Evolutionary conservation across 2,329 filamentous ascomycete genomes (phyloP), one percentile per base, ranked within the genome.

Genomic region (Lasiodiplodia sp.): DNA sequence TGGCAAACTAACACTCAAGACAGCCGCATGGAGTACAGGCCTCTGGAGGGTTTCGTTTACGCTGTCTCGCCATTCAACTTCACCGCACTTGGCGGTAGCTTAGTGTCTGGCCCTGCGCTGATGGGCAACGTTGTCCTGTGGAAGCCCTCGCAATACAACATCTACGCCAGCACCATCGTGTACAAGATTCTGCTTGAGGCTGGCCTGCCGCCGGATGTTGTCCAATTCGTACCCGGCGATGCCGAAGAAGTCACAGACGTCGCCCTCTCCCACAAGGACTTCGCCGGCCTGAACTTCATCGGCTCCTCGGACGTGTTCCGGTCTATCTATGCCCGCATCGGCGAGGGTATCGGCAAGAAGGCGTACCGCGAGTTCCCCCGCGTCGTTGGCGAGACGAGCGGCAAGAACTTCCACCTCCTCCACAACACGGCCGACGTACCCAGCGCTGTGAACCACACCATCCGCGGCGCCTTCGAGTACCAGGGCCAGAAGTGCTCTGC

Each of bases 21-120:
- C 58, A 86, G 85, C 82, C 89, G 94, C 49, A 87, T 94, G 69
- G 94, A 97, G 82, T 90, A 97, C 84, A 87, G 94, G 47, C 91
- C 95, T n/a, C 87, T 97, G 2, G 94, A 97, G 80, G 94, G 94
- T n/a, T 97, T 97, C 80, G 93, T 97, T 70, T 97, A 97, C 79
- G 94, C 94, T 38, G 89, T 97, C 74, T 93, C 91, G 69, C 94
- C 94, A 51, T 97, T 97, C 87, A 97, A 97, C 85, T 97, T 97
- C 83, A 97, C 94, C 25, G 94, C 94, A 71, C 97, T 97, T 74
- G 94, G 90, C 11, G 94, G 91, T 68, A 97, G 97, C 82, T 85
- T 97, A 52, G 88, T 92, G 18, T 91, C 89, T 55, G 91, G 92
- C 0, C 94, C 95, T 16, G 94, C 93, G 0, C 84, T 97, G 66